A percentile compares a stretch with the other conserved stretches of the same genome.
These are phyloP conservation scores for Mycena capillaripes DNA, from an alignment of 768 basidiomycete genomes.

Conservation along the genomic window DNA sequence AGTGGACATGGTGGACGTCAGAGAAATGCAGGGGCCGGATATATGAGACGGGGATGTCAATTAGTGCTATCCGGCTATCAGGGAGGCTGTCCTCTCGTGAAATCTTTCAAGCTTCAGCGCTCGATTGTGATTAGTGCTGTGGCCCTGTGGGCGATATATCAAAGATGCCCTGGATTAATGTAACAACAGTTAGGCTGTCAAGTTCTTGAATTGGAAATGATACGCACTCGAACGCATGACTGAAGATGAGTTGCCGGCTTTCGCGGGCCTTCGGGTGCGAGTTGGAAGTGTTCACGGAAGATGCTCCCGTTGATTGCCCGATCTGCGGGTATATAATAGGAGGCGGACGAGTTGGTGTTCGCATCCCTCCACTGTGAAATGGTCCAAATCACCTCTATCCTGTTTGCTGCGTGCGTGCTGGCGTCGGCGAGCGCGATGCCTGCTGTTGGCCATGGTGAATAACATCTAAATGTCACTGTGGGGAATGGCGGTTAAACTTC, in stretches of 20 bases:
- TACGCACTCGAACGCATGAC: not conserved
- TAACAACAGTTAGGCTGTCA: not conserved
- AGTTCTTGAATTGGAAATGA: not conserved
- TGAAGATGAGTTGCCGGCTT: not conserved
- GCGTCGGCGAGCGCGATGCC: constrained; percentile 14
- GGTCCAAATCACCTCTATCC: constrained; percentile 12
- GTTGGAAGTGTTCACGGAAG: not conserved
- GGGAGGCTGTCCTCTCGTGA: not conserved
- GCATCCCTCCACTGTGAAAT: not conserved
- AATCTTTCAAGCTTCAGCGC: not conserved
- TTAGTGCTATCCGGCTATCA: not conserved
- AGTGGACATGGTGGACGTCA: constrained; percentile 6
- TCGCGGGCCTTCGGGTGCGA: not conserved
- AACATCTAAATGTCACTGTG: not conserved
- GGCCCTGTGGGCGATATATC: not conserved
- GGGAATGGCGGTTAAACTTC: not conserved
- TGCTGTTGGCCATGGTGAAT: not conserved
- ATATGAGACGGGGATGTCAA: not conserved
- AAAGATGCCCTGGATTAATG: not conserved
- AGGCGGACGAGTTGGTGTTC: no score
- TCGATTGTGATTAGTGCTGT: not conserved
- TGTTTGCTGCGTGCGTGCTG: constrained; percentile 4
- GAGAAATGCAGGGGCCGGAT: not conserved
- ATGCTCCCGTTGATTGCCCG: not conserved
- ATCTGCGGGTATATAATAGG: not conserved